Evolutionary conservation across 108 stramenopile species (phyloP).

Genomic region (Cyclotella atomus): DNA sequence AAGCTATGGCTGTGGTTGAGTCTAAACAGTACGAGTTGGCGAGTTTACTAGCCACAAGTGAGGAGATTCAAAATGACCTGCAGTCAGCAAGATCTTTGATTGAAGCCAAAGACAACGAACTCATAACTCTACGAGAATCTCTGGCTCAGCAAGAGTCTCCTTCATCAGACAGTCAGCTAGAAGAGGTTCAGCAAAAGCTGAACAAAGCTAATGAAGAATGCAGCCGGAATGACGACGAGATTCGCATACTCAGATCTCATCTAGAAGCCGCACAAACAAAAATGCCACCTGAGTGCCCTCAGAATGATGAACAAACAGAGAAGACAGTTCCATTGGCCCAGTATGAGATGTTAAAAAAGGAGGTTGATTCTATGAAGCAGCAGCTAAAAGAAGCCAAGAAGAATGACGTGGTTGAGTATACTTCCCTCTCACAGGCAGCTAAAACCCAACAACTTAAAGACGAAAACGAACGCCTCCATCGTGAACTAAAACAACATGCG

Average conservation of each 20-base stretch:
- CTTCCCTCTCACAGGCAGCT: constrained; percentile 4
- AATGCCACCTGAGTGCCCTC: neutral
- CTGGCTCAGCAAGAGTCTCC: neutral
- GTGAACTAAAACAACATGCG: constrained; percentile 29
- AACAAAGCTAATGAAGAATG: constrained; percentile 38
- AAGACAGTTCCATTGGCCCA: constrained; percentile 6
- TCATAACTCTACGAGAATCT: neutral
- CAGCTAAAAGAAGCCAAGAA: constrained; percentile 34
- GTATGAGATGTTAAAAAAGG: constrained; percentile 14
- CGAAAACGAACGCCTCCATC: constrained; percentile 47
- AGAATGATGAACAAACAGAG: neutral
- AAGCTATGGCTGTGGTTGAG: constrained; percentile 8
- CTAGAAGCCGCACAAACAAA: constrained; percentile 10
- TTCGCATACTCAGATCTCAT: constrained; percentile 16
- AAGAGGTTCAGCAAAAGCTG: constrained; percentile 20
- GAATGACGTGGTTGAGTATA: neutral
- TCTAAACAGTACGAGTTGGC: constrained; percentile 13
- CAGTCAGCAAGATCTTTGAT: constrained; percentile 6
- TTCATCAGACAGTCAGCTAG: neutral
- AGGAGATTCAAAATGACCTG: constrained; percentile 14
- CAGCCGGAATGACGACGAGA: constrained; percentile 21
- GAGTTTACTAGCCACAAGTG: constrained; percentile 13
- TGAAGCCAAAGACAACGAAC: neutral
- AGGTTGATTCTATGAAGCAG: constrained; percentile 17
- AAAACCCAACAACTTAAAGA: constrained; percentile 22